These are phyloP conservation scores for Filobasidium uniguttulatum DNA, from an alignment of 1,284 basidiomycete species.

Conservation along the genomic window DNA sequence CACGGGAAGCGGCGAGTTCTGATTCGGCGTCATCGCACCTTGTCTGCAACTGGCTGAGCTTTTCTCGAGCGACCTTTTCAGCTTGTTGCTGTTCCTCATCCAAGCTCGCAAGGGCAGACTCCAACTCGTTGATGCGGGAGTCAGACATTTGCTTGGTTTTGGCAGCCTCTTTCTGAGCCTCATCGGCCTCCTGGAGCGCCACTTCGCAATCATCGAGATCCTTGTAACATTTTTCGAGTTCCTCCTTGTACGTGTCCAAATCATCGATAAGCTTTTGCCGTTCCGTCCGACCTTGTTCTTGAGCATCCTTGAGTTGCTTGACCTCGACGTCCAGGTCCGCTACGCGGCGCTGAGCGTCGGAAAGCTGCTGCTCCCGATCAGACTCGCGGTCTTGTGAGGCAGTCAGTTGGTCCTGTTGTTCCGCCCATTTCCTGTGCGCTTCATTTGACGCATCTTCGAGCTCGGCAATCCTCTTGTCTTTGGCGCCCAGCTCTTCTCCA, in stretches of 20 bases:
- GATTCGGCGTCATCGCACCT: neutral
- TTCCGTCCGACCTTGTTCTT: neutral
- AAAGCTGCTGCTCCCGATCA: slow-evolving; percentile 2
- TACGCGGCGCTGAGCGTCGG: neutral
- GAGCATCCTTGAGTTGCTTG: neutral
- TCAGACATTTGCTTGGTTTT: neutral
- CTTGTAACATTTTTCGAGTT: neutral
- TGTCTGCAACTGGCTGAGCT: slow-evolving; percentile 1
- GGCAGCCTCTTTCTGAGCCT: neutral
- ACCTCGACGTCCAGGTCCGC: slow-evolving; percentile 1
- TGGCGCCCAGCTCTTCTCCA: slow-evolving; percentile 8
- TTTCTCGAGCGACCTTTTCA: neutral
- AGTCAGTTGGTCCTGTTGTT: too few species aligned
- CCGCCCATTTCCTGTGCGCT: too few species aligned
- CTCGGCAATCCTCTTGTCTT: slow-evolving; percentile 7
- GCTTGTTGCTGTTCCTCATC: neutral
- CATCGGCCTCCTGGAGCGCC: slow-evolving; percentile 1
- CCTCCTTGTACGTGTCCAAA: neutral
- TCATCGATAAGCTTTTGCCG: neutral
- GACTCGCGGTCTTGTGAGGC: slow-evolving; percentile 1
- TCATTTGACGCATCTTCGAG: slow-evolving; percentile 2
- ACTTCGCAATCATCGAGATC: neutral
- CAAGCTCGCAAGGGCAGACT: neutral
- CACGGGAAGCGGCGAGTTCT: slow-evolving; percentile 1
- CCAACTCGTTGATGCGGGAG: neutral